Base-by-base conservation (phyloP, 1,284 basidiomycete genomes). In the Coniferiporia sulphurascens region DNA sequence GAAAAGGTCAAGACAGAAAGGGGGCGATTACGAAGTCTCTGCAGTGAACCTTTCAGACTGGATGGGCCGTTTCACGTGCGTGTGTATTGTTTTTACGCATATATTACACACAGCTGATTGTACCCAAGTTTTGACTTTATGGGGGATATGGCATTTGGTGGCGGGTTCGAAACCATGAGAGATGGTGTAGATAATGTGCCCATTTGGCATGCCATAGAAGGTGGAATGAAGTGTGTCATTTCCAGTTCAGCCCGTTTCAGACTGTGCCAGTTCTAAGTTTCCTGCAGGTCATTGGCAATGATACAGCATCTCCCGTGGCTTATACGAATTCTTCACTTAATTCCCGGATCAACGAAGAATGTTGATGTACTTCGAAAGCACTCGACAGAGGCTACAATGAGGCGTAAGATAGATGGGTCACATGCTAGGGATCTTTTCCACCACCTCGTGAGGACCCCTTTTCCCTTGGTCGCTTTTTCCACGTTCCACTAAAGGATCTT, bases 131-230 rank as follows among this genome's bases (percentile, higher is more conserved):
- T 71, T 56, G 76, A 76, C 60, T 70, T 75, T 54, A 74, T 74
- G 72, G 71, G 72, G 22, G 73, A 73, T 61, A 71, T 76, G 66
- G 71, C 65, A 45, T 73, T 73, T 57, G 68, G 68, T 34, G 62
- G 65, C 41, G 69, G 68, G n/a, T 65, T 67, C 17, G 66, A 70
- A 52, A 52, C 70, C 6, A 69, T 72, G 65, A 61, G 63, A 13
- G 64, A 63, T 19, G 63, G 67, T 22, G 41, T 38, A 9, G 68
- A 70, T 52, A 54, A 58, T 17, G 60, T 58, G 15, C 60, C 58
- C n/a, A 48, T 63, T 10, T 62, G 56, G 58, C 38, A 56, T n/a
- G 17, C 56, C 0, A 59, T 70, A n/a, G 64, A 67, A 43, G 52
- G 48, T 21, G 58, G 61, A 12, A 4, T 66, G 3, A 32, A 45